phyloP scores from a whole-genome alignment of 495 filamentous ascomycete genomes.

The Aspergillus funiculosus region DNA sequence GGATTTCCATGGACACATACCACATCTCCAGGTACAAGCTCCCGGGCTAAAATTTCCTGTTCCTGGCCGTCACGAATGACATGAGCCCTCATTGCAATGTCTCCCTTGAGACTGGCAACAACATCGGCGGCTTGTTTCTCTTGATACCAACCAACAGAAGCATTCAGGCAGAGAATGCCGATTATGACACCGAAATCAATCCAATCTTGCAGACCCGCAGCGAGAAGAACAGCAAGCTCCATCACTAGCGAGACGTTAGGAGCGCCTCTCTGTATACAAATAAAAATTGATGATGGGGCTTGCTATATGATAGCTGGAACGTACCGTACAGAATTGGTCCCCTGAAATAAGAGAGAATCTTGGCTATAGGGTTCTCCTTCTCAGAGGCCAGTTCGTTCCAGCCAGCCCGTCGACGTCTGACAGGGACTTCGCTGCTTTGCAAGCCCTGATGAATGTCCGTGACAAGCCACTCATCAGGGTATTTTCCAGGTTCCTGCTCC shows the following conservation, averaged over 20 bases:
- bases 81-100: constrained; percentile 69
- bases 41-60: constrained; percentile 63
- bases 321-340: constrained; percentile 79
- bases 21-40: constrained; percentile 75
- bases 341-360: constrained; percentile 67
- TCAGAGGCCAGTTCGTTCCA: constrained; percentile 70
- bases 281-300: not conserved
- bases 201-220: constrained; percentile 70
- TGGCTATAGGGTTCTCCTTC: constrained; percentile 66
- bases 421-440: constrained; percentile 45
- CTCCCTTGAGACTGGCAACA: constrained; percentile 71
- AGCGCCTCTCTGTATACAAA: no score
- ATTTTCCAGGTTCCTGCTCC: constrained; percentile 35
- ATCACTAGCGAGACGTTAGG: constrained; percentile 53
- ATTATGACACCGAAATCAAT: constrained; percentile 81
- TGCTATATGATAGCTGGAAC: no score
- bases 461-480: constrained; percentile 65
- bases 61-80: constrained; percentile 62
- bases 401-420: constrained; percentile 55
- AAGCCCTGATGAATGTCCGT: constrained; percentile 64
- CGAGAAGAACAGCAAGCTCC: constrained; percentile 71
- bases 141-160: constrained; percentile 73
- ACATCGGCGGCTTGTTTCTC: constrained; percentile 81
- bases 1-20: constrained; percentile 44
- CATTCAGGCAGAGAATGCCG: constrained; percentile 71